Percentiles rank a stretch among this genome's conserved stretches.
These are phyloP conservation scores for Boletus semigastroideus DNA, from an alignment of 1,284 basidiomycete species.

Conservation along the genomic window DNA sequence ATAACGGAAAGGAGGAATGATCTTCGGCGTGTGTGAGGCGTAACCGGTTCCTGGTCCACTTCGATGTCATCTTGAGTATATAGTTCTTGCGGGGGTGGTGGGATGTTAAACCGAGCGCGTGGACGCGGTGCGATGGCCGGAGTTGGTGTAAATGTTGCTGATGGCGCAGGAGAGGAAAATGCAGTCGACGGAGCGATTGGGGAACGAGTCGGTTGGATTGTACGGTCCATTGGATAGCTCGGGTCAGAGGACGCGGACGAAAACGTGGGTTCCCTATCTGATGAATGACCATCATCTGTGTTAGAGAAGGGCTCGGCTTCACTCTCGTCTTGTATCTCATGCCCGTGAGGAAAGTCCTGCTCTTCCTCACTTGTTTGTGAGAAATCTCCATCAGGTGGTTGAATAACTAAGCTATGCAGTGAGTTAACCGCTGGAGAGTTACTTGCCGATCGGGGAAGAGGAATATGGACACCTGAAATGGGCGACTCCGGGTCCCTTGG, in stretches of 20 bases:
- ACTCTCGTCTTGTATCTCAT: constrained; percentile 20
- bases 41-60: constrained; percentile 42
- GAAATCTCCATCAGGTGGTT: constrained; percentile 14
- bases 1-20: constrained; percentile 78
- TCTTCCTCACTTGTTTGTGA: constrained; percentile 20
- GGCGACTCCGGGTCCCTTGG: constrained; percentile 46
- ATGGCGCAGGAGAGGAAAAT: constrained; percentile 46
- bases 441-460: constrained; percentile 56
- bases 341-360: neutral
- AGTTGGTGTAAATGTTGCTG: constrained; percentile 60
- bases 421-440: constrained; percentile 44
- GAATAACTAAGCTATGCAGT: constrained; percentile 28
- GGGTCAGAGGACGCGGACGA: constrained; percentile 52
- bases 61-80: constrained; percentile 28
- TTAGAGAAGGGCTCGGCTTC: constrained; percentile 24
- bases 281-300: constrained; percentile 18
- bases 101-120: constrained; percentile 58
- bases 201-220: constrained; percentile 25
- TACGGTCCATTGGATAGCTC: constrained; percentile 27
- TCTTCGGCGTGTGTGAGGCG: constrained; percentile 65
- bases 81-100: constrained; percentile 38
- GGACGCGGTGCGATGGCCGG: constrained; percentile 59
- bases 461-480: constrained; percentile 44
- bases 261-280: constrained; percentile 61
- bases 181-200: constrained; percentile 28